phyloP scores from a whole-genome alignment of 2,329 filamentous ascomycete species.

The Colletotrichum australisinense region DNA sequence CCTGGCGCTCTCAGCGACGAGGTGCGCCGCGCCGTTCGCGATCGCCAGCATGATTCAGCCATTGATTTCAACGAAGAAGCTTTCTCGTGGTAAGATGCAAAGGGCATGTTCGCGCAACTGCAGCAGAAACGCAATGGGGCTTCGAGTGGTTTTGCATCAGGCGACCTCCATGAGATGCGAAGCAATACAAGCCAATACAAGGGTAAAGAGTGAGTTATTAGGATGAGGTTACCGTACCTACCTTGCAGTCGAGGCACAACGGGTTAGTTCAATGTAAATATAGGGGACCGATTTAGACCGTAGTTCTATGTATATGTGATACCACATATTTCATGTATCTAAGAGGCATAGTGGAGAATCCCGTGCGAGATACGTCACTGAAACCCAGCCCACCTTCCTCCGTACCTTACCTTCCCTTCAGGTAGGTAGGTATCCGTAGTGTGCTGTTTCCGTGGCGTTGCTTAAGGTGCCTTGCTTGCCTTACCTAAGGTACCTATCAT shows the following conservation, averaged over 20 bases:
- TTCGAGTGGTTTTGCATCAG: background rate
- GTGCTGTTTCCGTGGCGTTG: no score
- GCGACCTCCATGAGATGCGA: no score
- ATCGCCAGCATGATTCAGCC: conserved; percentile 71
- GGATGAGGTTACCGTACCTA: background rate
- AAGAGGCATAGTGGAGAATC: background rate
- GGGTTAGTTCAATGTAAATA: conserved; percentile 19
- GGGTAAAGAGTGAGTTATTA: background rate
- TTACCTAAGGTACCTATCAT: background rate
- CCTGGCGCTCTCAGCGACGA: conserved; percentile 81
- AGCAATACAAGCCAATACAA: background rate
- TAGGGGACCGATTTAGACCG: conserved; percentile 8
- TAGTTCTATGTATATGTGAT: background rate
- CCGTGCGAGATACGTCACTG: conserved; percentile 9
- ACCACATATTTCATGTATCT: conserved; percentile 2
- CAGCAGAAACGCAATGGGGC: background rate
- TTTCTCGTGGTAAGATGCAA: conserved; percentile 66
- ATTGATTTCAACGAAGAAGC: conserved; percentile 86
- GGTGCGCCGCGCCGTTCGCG: conserved; percentile 75
- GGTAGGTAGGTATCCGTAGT: no score
- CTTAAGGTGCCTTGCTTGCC: no score
- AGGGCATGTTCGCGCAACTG: background rate
- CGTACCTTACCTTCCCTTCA: background rate
- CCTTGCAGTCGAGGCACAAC: background rate
- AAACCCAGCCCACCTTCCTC: background rate